These are phyloP conservation scores for Beverwykella pulmonaria DNA, from an alignment of 495 filamentous ascomycete genomes.

Conservation along the genomic window DNA sequence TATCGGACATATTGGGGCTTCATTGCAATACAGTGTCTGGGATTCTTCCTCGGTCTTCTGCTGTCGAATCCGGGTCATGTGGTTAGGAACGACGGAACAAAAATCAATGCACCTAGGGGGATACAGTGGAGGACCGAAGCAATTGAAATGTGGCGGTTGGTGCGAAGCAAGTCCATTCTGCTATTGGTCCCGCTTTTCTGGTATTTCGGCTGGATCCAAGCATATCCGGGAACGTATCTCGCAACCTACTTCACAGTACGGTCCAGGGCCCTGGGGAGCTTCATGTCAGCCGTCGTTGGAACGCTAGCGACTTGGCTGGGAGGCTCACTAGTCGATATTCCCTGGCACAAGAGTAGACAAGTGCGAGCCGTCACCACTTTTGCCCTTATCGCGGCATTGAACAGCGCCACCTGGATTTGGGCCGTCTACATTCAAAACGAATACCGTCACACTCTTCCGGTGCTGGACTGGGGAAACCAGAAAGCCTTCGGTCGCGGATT, in stretches of 20 bases:
- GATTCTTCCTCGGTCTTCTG: constrained; percentile 26
- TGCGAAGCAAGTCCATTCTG: constrained; percentile 30
- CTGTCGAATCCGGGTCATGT: constrained; percentile 32
- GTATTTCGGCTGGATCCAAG: constrained; percentile 33
- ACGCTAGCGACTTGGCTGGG: constrained; percentile 25
- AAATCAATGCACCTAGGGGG: constrained; percentile 15
- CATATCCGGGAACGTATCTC: constrained; percentile 30
- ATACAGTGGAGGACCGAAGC: constrained; percentile 16
- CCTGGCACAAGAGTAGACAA: constrained; percentile 22
- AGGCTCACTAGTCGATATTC: constrained; percentile 22
- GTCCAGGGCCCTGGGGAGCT: constrained; percentile 23
- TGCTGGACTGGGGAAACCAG: constrained; percentile 36
- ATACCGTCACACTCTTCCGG: constrained; percentile 23
- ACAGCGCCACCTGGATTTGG: constrained; percentile 33
- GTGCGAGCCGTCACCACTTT: constrained; percentile 22
- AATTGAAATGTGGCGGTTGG: constrained; percentile 23
- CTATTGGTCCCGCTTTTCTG: constrained; percentile 29
- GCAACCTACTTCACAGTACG: constrained; percentile 34
- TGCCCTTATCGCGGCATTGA: constrained; percentile 23
- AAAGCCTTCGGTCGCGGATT: constrained; percentile 49
- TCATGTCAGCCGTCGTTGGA: constrained; percentile 28
- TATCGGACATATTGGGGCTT: constrained; percentile 30
- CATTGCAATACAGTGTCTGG: constrained; percentile 34
- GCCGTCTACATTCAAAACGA: constrained; percentile 31
- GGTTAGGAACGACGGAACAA: constrained; percentile 25